phyloP scores from a whole-genome alignment of 2,329 filamentous ascomycete species.

The Sphaerulina vaccinii region DNA sequence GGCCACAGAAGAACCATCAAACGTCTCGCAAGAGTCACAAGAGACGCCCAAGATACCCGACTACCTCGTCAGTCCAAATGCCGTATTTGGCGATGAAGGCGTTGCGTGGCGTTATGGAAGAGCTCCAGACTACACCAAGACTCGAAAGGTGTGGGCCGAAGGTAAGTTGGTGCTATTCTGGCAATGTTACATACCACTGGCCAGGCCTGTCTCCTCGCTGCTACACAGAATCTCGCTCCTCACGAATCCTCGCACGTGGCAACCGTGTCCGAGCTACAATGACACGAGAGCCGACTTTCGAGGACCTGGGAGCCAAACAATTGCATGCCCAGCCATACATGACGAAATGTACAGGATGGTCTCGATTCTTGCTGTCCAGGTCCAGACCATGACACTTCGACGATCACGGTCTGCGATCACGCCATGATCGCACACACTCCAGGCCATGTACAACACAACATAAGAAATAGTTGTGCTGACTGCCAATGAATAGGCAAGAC shows the following conservation, averaged over 20 bases:
- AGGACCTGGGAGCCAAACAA: conserved; percentile 17
- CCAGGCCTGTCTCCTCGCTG: conserved; percentile 4
- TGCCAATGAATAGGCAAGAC: conserved; percentile 52
- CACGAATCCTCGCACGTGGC: conserved; percentile 11
- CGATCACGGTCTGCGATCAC: neutral
- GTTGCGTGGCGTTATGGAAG: conserved; percentile 61
- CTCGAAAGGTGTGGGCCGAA: conserved; percentile 57
- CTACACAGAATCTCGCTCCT: neutral
- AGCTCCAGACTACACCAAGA: conserved; percentile 64
- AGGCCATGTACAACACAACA: neutral
- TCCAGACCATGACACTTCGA: neutral
- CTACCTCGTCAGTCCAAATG: conserved; percentile 59
- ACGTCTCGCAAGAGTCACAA: conserved; percentile 20
- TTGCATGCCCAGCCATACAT: conserved; percentile 1
- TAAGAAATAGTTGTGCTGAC: conserved; percentile 18
- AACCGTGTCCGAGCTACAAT: conserved; percentile 7
- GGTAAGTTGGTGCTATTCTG: conserved; percentile 45
- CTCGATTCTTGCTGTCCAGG: neutral
- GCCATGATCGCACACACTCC: neutral
- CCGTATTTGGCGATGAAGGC: conserved; percentile 54
- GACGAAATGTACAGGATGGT: neutral
- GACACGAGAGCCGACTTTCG: conserved; percentile 6
- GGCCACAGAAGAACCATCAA: conserved; percentile 28
- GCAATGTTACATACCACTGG: neutral
- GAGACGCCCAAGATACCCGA: conserved; percentile 50